Percentiles rank a stretch among this genome's conserved stretches.
phyloP scores from a whole-genome alignment of 73 alveolate species.

The Tetrahymena thermophila region DNA sequence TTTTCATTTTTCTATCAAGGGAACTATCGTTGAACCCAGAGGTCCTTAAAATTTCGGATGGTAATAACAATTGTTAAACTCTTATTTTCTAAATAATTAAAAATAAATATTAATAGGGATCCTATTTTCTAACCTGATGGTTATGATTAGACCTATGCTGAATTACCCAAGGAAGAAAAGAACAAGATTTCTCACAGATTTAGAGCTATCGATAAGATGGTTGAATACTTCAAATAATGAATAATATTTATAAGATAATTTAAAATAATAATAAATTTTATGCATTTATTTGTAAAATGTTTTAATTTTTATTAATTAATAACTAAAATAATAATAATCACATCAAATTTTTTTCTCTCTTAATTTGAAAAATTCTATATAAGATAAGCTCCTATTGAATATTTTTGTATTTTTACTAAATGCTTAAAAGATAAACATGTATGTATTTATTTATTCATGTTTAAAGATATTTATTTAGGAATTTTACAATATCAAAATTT shows the following conservation, averaged over 20 bases:
- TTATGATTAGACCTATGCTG: conserved; percentile 77
- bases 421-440: no score
- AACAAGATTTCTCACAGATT: conserved; percentile 82
- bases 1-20: not conserved
- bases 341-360: no score
- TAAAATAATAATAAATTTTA: not conserved
- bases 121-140: conserved; percentile 88
- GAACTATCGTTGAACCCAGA: conserved; percentile 85
- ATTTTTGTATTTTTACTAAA: no score
- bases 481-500: not conserved
- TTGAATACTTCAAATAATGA: conserved; percentile 16
- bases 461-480: no score
- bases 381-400: no score
- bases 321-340: no score
- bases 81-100: not conserved
- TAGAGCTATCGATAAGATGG: conserved; percentile 57
- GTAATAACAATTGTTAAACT: not conserved
- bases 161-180: conserved; percentile 74
- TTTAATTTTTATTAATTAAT: no score
- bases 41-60: conserved; percentile 90
- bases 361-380: not conserved
- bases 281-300: not conserved
- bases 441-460: no score
- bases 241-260: not conserved
- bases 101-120: no score